A percentile compares a stretch with the other conserved stretches of the same genome.
phyloP scores from a whole-genome alignment of 2,329 filamentous ascomycete species.

The Pseudogymnoascus sp. region DNA sequence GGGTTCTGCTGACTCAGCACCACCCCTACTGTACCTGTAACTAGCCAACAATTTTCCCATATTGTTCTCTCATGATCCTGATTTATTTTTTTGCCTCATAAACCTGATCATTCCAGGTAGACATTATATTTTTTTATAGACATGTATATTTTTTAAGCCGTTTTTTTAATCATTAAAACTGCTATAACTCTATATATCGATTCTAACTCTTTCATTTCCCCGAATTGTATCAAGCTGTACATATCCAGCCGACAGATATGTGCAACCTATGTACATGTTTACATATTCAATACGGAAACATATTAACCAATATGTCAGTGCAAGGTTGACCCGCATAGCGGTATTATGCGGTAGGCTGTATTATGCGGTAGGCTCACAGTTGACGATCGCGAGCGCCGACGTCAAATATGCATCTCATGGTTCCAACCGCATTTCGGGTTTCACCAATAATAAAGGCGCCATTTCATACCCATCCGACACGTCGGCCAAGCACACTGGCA shows the following conservation, averaged over 20 bases:
- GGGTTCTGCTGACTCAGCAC: constrained; percentile 3
- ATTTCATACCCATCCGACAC: constrained; percentile 19
- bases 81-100: not conserved
- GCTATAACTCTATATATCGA: not conserved
- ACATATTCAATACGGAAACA: not conserved
- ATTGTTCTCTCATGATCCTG: not conserved
- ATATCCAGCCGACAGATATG: not conserved
- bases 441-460: not conserved
- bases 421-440: not conserved
- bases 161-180: not conserved
- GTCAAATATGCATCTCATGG: not conserved
- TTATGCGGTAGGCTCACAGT: not conserved
- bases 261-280: constrained; percentile 1
- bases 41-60: not conserved
- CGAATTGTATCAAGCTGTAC: not conserved
- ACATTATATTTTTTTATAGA: not conserved
- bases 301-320: not conserved
- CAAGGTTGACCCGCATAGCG: not conserved
- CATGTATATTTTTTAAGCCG: not conserved
- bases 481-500: constrained; percentile 36
- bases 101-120: not conserved
- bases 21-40: constrained; percentile 4
- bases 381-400: constrained; percentile 2
- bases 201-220: not conserved
- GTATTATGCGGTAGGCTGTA: not conserved